Conservation (phyloP, 176 grass and related monocot genomes). For the Oryza coarctata region DNA sequence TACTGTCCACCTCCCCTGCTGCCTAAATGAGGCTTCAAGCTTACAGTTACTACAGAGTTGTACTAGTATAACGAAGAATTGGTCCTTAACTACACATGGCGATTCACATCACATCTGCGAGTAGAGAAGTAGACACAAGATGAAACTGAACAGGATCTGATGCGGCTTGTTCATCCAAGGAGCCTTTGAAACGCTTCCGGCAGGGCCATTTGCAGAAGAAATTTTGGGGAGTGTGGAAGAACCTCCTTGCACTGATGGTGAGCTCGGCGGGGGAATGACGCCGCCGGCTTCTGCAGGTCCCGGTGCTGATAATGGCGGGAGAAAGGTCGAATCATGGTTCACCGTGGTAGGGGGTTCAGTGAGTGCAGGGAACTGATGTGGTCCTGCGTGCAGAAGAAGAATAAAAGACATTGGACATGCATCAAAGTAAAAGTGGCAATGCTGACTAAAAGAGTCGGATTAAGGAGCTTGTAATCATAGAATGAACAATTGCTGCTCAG, state of each 20-base stretch:
- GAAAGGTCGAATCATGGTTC: conserved; percentile 44
- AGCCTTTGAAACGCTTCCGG: conserved; percentile 61
- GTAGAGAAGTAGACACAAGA: conserved; percentile 34
- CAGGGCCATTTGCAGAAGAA: conserved; percentile 48
- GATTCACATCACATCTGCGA: conserved; percentile 39
- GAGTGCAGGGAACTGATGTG: conserved; percentile 59
- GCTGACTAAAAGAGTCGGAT: not conserved
- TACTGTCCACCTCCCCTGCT: conserved; percentile 5
- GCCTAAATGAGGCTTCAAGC: conserved; percentile 18
- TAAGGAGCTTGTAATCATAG: not conserved
- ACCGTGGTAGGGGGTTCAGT: conserved; percentile 55
- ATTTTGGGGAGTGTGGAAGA: conserved; percentile 50
- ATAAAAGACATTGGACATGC: not conserved
- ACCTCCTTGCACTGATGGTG: conserved; percentile 41
- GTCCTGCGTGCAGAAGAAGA: conserved; percentile 31
- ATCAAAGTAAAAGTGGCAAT: not conserved
- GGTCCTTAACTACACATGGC: not conserved
- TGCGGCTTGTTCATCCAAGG: not conserved
- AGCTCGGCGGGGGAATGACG: conserved; percentile 46
- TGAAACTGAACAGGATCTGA: conserved; percentile 27
- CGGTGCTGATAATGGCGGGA: conserved; percentile 69
- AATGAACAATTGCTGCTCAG: not conserved
- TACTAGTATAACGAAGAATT: conserved; percentile 2
- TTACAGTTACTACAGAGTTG: conserved; percentile 1
- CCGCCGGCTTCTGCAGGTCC: conserved; percentile 62